Conservation (phyloP, 73 alveolate genomes). For the Uronychia binucleata region DNA sequence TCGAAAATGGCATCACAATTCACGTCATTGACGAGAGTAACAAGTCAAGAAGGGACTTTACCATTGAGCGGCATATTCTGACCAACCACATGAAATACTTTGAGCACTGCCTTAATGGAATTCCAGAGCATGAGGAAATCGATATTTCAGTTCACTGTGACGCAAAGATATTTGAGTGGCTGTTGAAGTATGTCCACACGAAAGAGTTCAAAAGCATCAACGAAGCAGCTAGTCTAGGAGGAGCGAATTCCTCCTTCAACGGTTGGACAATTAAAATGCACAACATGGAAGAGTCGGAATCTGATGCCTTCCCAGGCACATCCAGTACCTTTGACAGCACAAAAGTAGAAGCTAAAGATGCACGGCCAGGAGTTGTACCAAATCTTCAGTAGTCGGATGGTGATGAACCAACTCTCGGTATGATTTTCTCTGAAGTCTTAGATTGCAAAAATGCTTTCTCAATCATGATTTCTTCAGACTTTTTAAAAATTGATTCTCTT, state of each 20-base stretch:
- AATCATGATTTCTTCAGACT: constrained; percentile 62
- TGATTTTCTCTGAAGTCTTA: neutral
- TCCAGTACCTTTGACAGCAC: neutral
- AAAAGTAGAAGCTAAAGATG: too few relatives aligned
- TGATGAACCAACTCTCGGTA: neutral
- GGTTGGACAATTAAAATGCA: neutral
- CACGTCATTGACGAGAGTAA: constrained; percentile 79
- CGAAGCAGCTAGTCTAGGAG: neutral
- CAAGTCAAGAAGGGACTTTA: constrained; percentile 58
- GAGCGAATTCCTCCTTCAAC: neutral
- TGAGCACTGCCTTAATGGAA: constrained; percentile 42
- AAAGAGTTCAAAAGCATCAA: constrained; percentile 16
- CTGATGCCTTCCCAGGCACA: neutral
- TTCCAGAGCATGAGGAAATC: constrained; percentile 54
- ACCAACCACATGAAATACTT: constrained; percentile 63
- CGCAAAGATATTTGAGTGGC: constrained; percentile 75
- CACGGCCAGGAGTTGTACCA: neutral
- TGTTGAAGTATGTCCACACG: constrained; percentile 31
- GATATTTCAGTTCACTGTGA: constrained; percentile 73
- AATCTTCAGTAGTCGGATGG: neutral
- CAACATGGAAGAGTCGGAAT: neutral
- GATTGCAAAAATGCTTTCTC: constrained; percentile 49
- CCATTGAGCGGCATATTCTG: constrained; percentile 45
- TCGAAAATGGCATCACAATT: constrained; percentile 23
- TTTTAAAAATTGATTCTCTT: constrained; percentile 52